Percentiles rank a stretch among this genome's conserved stretches.
Evolutionary conservation across 306 rosid genomes (phyloP).

Genomic region (Luffa aegyptiaca): DNA sequence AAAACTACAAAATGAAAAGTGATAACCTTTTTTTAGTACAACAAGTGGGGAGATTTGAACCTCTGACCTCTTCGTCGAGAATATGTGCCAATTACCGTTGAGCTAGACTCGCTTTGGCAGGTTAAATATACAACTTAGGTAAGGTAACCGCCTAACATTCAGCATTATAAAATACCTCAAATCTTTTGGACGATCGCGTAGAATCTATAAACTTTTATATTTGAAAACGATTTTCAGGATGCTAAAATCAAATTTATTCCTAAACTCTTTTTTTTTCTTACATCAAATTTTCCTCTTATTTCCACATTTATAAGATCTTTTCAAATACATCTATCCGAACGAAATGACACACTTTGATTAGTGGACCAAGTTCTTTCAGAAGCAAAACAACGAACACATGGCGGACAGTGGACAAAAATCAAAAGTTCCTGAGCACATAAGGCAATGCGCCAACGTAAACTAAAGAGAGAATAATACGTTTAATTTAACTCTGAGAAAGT

Average conservation of each 20-base stretch:
- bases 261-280: neutral
- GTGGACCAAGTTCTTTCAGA: neutral
- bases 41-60: no score
- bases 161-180: neutral
- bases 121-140: neutral
- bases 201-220: neutral
- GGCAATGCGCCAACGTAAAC: neutral
- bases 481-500: neutral
- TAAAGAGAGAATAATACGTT: neutral
- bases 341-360: neutral
- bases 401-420: neutral
- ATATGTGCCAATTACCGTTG: no score
- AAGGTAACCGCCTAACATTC: neutral
- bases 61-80: no score
- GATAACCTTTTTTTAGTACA: no score
- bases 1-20: neutral
- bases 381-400: conserved; percentile 28
- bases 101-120: no score
- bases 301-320: neutral
- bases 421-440: neutral
- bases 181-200: neutral
- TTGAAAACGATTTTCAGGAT: neutral
- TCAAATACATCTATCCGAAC: neutral
- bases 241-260: neutral
- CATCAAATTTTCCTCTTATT: neutral